These are phyloP conservation scores for Isabelozyma gotoi DNA, from an alignment of 805 yeast species.

Conservation along the genomic window DNA sequence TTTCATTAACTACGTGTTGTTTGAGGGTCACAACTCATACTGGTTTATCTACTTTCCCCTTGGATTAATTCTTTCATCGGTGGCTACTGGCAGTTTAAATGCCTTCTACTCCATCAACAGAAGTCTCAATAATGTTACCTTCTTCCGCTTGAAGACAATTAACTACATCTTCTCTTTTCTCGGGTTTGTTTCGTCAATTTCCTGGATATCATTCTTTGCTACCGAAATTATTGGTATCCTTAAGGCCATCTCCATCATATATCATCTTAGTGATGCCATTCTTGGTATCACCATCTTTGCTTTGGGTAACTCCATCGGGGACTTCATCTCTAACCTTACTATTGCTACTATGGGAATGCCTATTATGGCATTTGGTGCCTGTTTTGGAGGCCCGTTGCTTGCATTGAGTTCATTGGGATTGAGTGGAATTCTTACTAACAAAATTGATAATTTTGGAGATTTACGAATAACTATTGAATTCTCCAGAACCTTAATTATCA, in stretches of 20 bases:
- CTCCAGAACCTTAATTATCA: constrained; percentile 19
- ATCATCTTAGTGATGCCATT: constrained; percentile 69
- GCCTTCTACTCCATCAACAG: neutral
- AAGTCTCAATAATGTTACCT: neutral
- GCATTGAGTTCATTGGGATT: constrained; percentile 81
- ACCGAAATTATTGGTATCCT: constrained; percentile 66
- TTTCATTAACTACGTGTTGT: constrained; percentile 18
- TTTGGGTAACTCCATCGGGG: constrained; percentile 90
- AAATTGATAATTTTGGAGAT: constrained; percentile 5
- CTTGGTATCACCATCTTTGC: constrained; percentile 89
- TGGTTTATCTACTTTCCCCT: constrained; percentile 5
- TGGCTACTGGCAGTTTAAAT: constrained; percentile 2
- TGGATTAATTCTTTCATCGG: constrained; percentile 1
- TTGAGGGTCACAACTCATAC: constrained; percentile 5
- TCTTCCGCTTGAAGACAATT: neutral
- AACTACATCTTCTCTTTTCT: constrained; percentile 25
- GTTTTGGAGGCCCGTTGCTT: constrained; percentile 89
- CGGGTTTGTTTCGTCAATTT: constrained; percentile 68
- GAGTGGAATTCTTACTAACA: constrained; percentile 45
- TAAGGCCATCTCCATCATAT: constrained; percentile 57
- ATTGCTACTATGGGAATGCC: constrained; percentile 81
- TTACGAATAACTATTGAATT: constrained; percentile 15
- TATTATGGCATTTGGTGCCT: constrained; percentile 90
- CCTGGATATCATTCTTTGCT: constrained; percentile 70
- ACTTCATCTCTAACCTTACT: constrained; percentile 77